phyloP scores from a whole-genome alignment of 106 monocot species.

The Acorus calamus region DNA sequence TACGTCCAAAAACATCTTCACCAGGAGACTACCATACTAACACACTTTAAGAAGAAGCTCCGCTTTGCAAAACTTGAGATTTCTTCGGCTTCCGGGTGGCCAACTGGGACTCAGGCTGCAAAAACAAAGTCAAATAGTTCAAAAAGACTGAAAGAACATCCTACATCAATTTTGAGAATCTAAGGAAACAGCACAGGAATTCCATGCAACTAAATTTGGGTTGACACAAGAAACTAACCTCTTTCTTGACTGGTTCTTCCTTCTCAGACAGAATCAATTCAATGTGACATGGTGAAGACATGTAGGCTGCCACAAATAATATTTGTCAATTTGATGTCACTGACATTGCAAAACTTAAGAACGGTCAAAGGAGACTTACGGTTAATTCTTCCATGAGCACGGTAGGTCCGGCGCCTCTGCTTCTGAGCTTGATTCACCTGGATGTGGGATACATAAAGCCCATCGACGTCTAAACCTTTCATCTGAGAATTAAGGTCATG shows the following conservation, averaged over 20 bases:
- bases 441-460: constrained; percentile 64
- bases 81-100: constrained; percentile 38
- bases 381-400: constrained; percentile 83
- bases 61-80: constrained; percentile 17
- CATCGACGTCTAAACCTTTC: constrained; percentile 79
- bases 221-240: constrained; percentile 28
- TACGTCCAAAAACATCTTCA: no score
- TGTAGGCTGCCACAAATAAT: constrained; percentile 46
- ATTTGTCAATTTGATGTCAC: not conserved
- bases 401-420: constrained; percentile 74
- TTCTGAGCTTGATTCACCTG: constrained; percentile 87
- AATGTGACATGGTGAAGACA: constrained; percentile 92
- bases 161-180: no score
- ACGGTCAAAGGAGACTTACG: constrained; percentile 27
- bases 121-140: not conserved
- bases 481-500: constrained; percentile 22
- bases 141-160: not conserved
- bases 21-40: no score
- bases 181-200: no score
- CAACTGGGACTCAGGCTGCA: constrained; percentile 58
- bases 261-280: constrained; percentile 85
- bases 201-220: not conserved
- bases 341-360: not conserved
- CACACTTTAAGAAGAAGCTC: constrained; percentile 15
- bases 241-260: constrained; percentile 79